These are phyloP conservation scores for Nephelium lappaceum DNA, from an alignment of 345 rosid species.

Conservation along the genomic window DNA sequence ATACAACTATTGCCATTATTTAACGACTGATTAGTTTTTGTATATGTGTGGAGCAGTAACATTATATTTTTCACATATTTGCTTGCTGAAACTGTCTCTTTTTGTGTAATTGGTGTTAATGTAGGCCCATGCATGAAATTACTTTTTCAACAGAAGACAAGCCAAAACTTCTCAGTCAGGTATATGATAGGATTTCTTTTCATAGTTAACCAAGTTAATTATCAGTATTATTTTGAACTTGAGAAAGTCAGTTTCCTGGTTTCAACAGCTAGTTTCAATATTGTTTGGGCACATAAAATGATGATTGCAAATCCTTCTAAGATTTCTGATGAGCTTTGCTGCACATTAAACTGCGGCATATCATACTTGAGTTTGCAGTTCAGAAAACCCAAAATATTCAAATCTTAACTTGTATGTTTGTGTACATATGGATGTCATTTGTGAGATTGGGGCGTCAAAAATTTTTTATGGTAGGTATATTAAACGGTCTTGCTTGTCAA, in stretches of 20 bases:
- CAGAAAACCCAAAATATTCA: not conserved
- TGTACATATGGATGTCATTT: not conserved
- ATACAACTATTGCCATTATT: not conserved
- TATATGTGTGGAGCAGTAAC: not conserved
- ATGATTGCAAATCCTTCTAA: not conserved
- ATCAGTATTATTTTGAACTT: constrained; percentile 8
- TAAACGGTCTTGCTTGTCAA: not conserved
- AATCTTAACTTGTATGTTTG: not conserved
- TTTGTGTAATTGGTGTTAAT: constrained; percentile 29
- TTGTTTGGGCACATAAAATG: constrained; percentile 14
- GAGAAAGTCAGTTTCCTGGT: constrained; percentile 7
- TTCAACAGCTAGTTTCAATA: not conserved
- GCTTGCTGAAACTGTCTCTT: constrained; percentile 22
- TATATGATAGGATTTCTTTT: constrained; percentile 30
- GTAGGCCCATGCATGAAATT: constrained; percentile 96
- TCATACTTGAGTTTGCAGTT: not conserved
- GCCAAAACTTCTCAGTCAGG: constrained; percentile 98
- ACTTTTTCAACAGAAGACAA: constrained; percentile 90
- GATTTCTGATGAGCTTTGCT: constrained; percentile 3
- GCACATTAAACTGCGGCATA: not conserved
- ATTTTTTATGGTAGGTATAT: not conserved
- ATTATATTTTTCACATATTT: constrained; percentile 7
- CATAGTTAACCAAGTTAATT: constrained; percentile 10
- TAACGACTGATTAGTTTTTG: not conserved
- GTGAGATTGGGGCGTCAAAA: not conserved